A percentile compares a stretch with the other conserved stretches of the same genome.
Evolutionary conservation across 2,329 filamentous ascomycete genomes (phyloP).

Genomic region (Clarireedia monteithiana): DNA sequence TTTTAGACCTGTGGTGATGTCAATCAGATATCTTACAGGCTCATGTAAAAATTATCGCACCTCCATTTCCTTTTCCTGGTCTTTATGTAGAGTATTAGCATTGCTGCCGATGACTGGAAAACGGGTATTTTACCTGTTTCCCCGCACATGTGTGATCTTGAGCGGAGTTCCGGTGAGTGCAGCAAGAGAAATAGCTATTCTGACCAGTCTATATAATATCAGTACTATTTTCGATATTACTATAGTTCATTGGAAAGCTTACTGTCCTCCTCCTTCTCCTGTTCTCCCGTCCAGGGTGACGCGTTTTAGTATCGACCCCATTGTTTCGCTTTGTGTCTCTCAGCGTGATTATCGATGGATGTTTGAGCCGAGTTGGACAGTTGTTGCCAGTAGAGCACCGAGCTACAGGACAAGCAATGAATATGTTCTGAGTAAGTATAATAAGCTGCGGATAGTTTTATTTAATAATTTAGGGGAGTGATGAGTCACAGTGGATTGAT

Average conservation of each 20-base stretch:
- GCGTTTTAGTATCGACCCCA: slow-evolving; percentile 18
- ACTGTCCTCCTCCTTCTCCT: slow-evolving; percentile 55
- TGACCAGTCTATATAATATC: slow-evolving; percentile 33
- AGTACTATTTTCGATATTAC: background rate
- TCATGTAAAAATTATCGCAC: slow-evolving; percentile 5
- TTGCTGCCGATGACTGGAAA: no score
- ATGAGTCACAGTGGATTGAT: no score
- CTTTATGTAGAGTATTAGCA: background rate
- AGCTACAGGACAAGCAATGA: no score
- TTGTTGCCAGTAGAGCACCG: no score
- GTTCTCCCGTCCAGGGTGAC: slow-evolving; percentile 48
- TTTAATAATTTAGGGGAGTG: no score
- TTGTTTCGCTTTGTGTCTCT: background rate
- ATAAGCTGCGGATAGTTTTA: no score
- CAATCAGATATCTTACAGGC: background rate
- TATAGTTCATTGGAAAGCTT: background rate
- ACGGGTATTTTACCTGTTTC: slow-evolving; percentile 37
- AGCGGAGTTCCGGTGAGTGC: slow-evolving; percentile 47
- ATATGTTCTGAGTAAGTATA: no score
- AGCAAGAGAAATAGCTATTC: slow-evolving; percentile 47
- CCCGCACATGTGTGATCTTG: slow-evolving; percentile 46
- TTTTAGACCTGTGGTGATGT: slow-evolving; percentile 42
- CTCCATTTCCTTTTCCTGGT: slow-evolving; percentile 19
- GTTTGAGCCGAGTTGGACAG: slow-evolving; percentile 20
- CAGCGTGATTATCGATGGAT: background rate